These are phyloP conservation scores for Haplosporangium sp. DNA, from an alignment of 371 early-diverging fungal genomes.

Conservation along the genomic window DNA sequence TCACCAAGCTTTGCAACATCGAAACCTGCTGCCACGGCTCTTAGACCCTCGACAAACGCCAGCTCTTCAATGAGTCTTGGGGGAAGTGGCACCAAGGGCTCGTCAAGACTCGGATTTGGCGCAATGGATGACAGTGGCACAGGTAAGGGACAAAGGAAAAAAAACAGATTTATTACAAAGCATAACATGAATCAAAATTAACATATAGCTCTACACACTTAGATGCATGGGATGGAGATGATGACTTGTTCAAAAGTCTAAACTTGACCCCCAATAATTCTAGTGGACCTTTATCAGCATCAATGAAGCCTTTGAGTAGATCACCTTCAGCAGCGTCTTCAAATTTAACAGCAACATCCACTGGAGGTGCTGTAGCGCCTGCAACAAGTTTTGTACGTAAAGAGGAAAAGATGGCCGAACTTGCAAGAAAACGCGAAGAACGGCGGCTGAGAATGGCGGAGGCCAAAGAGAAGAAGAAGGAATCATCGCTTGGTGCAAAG, in stretches of 20 bases:
- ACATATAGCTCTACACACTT: neutral
- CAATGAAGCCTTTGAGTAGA: slow-evolving; percentile 6
- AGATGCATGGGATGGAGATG: slow-evolving; percentile 55
- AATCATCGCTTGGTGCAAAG: slow-evolving; percentile 63
- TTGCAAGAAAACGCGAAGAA: slow-evolving; percentile 71
- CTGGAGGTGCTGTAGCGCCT: slow-evolving; percentile 9
- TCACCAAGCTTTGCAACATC: slow-evolving; percentile 26
- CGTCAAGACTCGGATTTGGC: slow-evolving; percentile 39
- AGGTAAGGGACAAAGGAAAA: slow-evolving; percentile 4
- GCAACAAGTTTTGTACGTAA: slow-evolving; percentile 46
- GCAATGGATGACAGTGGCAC: slow-evolving; percentile 30
- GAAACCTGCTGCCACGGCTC: slow-evolving; percentile 15
- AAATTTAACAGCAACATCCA: slow-evolving; percentile 1
- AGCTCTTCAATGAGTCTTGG: slow-evolving; percentile 41
- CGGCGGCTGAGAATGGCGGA: slow-evolving; percentile 71
- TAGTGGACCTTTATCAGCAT: slow-evolving; percentile 25
- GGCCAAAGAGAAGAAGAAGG: slow-evolving; percentile 63
- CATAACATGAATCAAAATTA: neutral
- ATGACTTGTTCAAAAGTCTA: slow-evolving; percentile 44
- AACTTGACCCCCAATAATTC: slow-evolving; percentile 6
- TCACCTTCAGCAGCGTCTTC: slow-evolving; percentile 16
- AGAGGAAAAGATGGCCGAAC: slow-evolving; percentile 65
- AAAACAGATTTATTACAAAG: neutral
- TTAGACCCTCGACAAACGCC: slow-evolving; percentile 24
- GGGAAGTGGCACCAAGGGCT: slow-evolving; percentile 13